These are phyloP conservation scores for Gymnopilus dilepis DNA, from an alignment of 768 basidiomycete species.

Conservation along the genomic window DNA sequence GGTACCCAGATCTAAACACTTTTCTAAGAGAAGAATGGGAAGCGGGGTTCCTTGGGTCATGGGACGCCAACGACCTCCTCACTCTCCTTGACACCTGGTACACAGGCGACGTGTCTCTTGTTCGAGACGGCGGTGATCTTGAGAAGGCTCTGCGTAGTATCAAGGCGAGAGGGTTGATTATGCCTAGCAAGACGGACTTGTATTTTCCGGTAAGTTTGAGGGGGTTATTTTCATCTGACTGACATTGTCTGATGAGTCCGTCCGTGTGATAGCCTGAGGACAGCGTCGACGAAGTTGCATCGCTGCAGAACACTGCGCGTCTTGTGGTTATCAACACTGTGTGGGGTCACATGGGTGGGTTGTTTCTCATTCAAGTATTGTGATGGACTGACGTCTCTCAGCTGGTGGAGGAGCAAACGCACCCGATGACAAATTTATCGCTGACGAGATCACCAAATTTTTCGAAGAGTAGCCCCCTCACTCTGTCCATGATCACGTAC, in stretches of 20 bases:
- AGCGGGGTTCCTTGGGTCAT: slow-evolving; percentile 41
- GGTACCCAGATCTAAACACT: slow-evolving; percentile 51
- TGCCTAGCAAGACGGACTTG: slow-evolving; percentile 64
- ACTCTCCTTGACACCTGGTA: slow-evolving; percentile 57
- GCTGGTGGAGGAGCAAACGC: slow-evolving; percentile 50
- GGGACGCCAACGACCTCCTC: slow-evolving; percentile 64
- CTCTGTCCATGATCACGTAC: no score
- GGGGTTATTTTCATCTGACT: not conserved
- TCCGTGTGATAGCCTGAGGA: slow-evolving; percentile 55
- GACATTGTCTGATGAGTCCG: not conserved
- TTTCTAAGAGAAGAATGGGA: slow-evolving; percentile 63
- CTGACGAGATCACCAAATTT: slow-evolving; percentile 48
- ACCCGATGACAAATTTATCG: slow-evolving; percentile 48
- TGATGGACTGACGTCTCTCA: slow-evolving; percentile 20
- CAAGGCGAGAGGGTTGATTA: slow-evolving; percentile 57
- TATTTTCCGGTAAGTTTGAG: slow-evolving; percentile 52
- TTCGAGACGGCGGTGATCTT: slow-evolving; percentile 49
- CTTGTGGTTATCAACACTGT: slow-evolving; percentile 59
- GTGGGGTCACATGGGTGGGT: slow-evolving; percentile 63
- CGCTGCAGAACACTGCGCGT: slow-evolving; percentile 44
- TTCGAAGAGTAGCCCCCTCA: no score
- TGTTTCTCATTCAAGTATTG: not conserved
- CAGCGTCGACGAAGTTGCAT: slow-evolving; percentile 50
- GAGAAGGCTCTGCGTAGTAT: slow-evolving; percentile 44
- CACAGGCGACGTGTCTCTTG: slow-evolving; percentile 49